phyloP scores from a whole-genome alignment of 2,329 filamentous ascomycete species.

The Colletotrichum tofieldiae region DNA sequence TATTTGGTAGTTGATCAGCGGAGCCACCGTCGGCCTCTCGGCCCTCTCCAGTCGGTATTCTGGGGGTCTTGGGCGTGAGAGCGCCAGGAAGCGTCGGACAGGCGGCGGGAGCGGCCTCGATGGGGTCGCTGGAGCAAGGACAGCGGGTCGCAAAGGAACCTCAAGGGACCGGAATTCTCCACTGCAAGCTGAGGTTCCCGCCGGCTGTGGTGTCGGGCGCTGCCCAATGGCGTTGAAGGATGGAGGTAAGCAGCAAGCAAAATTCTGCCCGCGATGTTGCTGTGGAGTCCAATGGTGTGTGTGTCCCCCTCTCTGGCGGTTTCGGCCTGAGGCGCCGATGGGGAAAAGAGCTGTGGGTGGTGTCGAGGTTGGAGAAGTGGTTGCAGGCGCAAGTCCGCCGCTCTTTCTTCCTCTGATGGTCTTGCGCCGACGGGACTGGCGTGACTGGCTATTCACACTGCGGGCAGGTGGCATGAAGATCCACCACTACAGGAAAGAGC shows the following conservation, averaged over 20 bases:
- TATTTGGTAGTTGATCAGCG: slow-evolving; percentile 36
- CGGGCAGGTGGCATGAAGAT: not conserved
- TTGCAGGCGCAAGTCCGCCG: not conserved
- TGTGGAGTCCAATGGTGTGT: not conserved
- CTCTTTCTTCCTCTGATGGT: slow-evolving; percentile 11
- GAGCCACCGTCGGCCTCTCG: slow-evolving; percentile 5
- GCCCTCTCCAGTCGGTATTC: slow-evolving; percentile 14
- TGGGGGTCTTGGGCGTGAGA: too few relatives aligned
- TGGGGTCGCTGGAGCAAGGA: not conserved
- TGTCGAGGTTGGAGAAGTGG: not conserved
- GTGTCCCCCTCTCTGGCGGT: not conserved
- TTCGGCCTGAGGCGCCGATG: not conserved
- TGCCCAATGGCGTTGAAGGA: not conserved
- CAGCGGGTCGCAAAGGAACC: slow-evolving; percentile 20
- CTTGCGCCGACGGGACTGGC: not conserved
- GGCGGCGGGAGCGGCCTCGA: not conserved
- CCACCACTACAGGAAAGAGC: not conserved
- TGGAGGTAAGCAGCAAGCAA: not conserved
- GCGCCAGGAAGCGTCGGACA: slow-evolving; percentile 7
- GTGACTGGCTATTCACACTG: not conserved
- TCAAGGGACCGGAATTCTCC: slow-evolving; percentile 24
- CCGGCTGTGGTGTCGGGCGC: not conserved
- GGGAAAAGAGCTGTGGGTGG: not conserved
- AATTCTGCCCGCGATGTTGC: not conserved
- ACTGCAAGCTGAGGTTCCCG: slow-evolving; percentile 8